Evolutionary conservation across 768 basidiomycete species (phyloP), one percentile per base, ranked within the genome.

Genomic region (Suillus sp.): DNA sequence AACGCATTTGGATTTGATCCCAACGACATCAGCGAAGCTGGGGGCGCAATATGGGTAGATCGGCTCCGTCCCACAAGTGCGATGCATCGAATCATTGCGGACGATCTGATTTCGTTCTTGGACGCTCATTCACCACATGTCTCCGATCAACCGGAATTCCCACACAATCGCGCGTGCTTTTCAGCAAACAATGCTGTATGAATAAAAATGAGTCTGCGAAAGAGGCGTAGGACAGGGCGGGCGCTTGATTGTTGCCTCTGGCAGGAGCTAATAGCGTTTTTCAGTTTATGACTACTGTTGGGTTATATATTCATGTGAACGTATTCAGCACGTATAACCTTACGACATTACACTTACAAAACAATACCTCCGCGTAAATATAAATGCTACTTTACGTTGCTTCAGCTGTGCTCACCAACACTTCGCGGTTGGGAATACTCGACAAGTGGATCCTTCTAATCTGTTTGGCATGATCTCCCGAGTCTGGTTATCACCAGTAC

Each of bases 31-130:
- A 18, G 9, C 2, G 61, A 64, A 0, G 76, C 81, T 63, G 82
- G 81, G 0, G 83, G 84, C 27, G 37, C 32, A 5, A 67, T 68
- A 32, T 68, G 67, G 67, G 54, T 56, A 32, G 67, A 68, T 56
- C 35, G 55, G 11, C 34, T 69, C 1, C 68, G 68, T 58, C 68
- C 68, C 13, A 66, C 68, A 7, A 59, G 38, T 22, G 50, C 56
- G 56, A 65, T 69, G 61, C 67, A 69, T 61, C 60, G 62, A 35
- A 55, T 69, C 43, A 65, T 69, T 45, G 67, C 68, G 38, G 53
- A 65, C 9, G 68, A 67, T 30, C 25, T 68, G 25, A 1, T 56
- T 27, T 56, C 55, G 25, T 56, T 56, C 22, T 20, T 56, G 55
- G 55, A 56, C 22, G 9, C 25, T 2, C 37, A 56, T 11, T 56